These are phyloP conservation scores for Butyriboletus loyo DNA, from an alignment of 768 basidiomycete genomes.

Conservation along the genomic window DNA sequence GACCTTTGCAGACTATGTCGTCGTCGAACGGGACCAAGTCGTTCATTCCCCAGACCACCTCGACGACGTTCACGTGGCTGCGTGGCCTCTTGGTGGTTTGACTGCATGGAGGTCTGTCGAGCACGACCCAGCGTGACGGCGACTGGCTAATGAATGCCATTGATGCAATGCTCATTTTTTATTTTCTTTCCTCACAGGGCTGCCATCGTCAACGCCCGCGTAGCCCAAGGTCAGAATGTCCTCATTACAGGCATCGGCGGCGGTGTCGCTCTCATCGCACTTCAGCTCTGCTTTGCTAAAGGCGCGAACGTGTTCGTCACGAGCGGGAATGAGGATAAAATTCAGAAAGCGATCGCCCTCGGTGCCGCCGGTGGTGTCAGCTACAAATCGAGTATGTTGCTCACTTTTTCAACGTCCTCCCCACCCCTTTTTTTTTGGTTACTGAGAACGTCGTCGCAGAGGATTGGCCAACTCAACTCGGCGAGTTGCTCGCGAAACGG, in stretches of 20 bases:
- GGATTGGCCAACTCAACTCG: slow-evolving; percentile 52
- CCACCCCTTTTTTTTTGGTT: neutral
- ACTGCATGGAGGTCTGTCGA: slow-evolving; percentile 77
- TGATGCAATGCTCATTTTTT: neutral
- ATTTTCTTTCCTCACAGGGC: slow-evolving; percentile 43
- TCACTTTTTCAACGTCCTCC: neutral
- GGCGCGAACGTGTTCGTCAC: slow-evolving; percentile 85
- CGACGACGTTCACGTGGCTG: slow-evolving; percentile 63
- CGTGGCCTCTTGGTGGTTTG: slow-evolving; percentile 74
- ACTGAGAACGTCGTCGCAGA: slow-evolving; percentile 28
- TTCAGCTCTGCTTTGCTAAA: slow-evolving; percentile 72
- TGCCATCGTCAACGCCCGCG: slow-evolving; percentile 59
- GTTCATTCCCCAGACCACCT: slow-evolving; percentile 65
- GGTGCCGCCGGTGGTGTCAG: slow-evolving; percentile 78
- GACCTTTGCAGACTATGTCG: slow-evolving; percentile 74
- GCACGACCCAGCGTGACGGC: neutral
- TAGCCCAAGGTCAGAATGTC: slow-evolving; percentile 63
- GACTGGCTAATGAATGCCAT: neutral
- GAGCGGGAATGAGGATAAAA: slow-evolving; percentile 66
- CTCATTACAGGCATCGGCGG: slow-evolving; percentile 83
- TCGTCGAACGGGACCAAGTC: slow-evolving; percentile 68
- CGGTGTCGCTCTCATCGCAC: slow-evolving; percentile 73
- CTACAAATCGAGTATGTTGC: slow-evolving; percentile 59
- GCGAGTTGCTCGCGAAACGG: slow-evolving; percentile 37
- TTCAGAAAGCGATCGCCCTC: slow-evolving; percentile 57